phyloP scores from a whole-genome alignment of 208 protist genomes.

The Acanthamoeba castellanii region DNA sequence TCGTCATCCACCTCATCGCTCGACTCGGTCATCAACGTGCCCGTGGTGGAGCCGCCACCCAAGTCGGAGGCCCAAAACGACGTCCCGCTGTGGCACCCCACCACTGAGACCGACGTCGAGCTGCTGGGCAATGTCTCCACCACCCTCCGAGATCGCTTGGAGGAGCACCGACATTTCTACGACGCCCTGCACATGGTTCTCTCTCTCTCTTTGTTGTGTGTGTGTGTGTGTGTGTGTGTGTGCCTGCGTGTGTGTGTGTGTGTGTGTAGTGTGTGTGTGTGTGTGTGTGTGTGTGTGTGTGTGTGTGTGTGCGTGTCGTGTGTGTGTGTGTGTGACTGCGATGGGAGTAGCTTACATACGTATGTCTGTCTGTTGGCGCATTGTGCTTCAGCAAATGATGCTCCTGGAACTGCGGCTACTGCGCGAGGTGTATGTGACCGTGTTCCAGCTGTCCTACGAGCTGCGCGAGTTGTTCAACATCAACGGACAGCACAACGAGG shows the following conservation, averaged over 20 bases:
- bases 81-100: conserved; percentile 5
- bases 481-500: conserved; percentile 58
- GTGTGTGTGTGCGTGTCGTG: too few relatives aligned
- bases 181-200: conserved; percentile 58
- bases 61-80: not conserved
- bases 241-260: too few relatives aligned
- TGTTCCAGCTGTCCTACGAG: conserved; percentile 67
- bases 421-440: conserved; percentile 48
- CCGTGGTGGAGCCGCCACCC: conserved; percentile 18
- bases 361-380: too few relatives aligned
- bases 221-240: too few relatives aligned
- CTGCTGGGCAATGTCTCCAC: conserved; percentile 31
- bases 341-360: too few relatives aligned
- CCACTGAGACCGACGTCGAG: conserved; percentile 28
- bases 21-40: conserved; percentile 35
- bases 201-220: not conserved
- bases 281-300: too few relatives aligned
- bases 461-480: conserved; percentile 65
- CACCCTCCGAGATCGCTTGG: conserved; percentile 29
- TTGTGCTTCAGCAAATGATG: conserved; percentile 31
- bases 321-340: too few relatives aligned
- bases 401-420: conserved; percentile 45
- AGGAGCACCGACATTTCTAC: conserved; percentile 43
- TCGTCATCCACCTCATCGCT: conserved; percentile 24
- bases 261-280: not conserved